phyloP scores from a whole-genome alignment of 257 asterid genomes.

The Penstemon newberryi region DNA sequence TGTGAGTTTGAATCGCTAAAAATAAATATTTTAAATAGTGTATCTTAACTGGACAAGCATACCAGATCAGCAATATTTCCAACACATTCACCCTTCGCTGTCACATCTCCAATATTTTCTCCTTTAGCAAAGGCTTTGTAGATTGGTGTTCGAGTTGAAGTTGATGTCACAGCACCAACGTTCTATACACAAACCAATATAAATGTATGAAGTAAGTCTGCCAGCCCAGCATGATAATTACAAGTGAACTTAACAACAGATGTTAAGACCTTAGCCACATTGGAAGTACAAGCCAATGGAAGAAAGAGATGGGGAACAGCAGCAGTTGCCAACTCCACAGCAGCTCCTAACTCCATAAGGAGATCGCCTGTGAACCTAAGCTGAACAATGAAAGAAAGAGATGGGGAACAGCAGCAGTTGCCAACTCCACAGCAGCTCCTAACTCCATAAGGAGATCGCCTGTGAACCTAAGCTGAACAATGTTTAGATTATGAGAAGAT shows the following conservation, averaged over 20 bases:
- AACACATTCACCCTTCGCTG: conserved; percentile 98
- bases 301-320: conserved; percentile 87
- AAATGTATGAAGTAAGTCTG: conserved; percentile 21
- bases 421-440: conserved; percentile 97
- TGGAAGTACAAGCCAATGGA: conserved; percentile 98
- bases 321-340: conserved; percentile 88
- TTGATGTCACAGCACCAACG: conserved; percentile 94
- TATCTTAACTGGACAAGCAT: conserved; percentile 32
- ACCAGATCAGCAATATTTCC: conserved; percentile 97
- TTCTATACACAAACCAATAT: conserved; percentile 56
- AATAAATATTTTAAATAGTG: conserved; percentile 15
- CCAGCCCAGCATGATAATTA: conserved; percentile 9
- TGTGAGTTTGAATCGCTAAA: conserved; percentile 21
- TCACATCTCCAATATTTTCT: conserved; percentile 98
- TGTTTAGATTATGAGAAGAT: conserved; percentile 23
- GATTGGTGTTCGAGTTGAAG: conserved; percentile 96
- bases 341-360: conserved; percentile 98
- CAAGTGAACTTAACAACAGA: conserved; percentile 12
- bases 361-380: conserved; percentile 96
- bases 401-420: conserved; percentile 83
- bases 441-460: conserved; percentile 98
- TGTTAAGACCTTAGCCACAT: conserved; percentile 78
- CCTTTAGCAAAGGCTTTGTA: conserved; percentile 99
- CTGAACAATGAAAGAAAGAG: conserved; percentile 40
- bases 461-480: conserved; percentile 81